phyloP scores from a whole-genome alignment of 2,329 filamentous ascomycete species.

The Endothia cerciana region DNA sequence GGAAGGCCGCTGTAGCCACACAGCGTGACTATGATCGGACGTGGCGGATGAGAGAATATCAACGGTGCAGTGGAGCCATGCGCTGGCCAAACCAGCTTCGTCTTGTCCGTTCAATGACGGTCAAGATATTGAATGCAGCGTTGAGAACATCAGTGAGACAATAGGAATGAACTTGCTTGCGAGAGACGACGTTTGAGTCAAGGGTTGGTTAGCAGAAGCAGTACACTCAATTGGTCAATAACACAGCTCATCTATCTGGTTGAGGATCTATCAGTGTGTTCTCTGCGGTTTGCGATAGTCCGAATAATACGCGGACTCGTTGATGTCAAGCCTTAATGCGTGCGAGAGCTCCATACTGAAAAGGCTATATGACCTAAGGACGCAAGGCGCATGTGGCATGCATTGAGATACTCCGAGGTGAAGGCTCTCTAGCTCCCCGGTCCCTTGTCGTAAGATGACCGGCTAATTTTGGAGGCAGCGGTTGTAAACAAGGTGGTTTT shows the following conservation, averaged over 20 bases:
- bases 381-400: neutral
- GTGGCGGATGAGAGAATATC: neutral
- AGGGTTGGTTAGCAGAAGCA: neutral
- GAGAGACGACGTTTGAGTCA: too few species aligned
- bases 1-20: too few species aligned
- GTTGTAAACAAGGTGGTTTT: neutral
- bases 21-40: too few species aligned
- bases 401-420: neutral
- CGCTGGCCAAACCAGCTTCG: neutral
- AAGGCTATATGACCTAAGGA: neutral
- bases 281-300: neutral
- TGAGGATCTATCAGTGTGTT: neutral
- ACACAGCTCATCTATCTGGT: neutral
- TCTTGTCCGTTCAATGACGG: neutral
- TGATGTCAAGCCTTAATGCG: neutral
- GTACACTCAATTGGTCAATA: neutral
- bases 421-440: neutral
- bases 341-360: neutral
- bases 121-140: neutral
- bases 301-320: neutral
- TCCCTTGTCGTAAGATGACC: neutral
- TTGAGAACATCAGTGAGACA: neutral
- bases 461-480: neutral
- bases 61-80: neutral
- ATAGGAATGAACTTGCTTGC: neutral